Conservation (phyloP, 2,329 filamentous ascomycete genomes). For the Didymella glomerata region DNA sequence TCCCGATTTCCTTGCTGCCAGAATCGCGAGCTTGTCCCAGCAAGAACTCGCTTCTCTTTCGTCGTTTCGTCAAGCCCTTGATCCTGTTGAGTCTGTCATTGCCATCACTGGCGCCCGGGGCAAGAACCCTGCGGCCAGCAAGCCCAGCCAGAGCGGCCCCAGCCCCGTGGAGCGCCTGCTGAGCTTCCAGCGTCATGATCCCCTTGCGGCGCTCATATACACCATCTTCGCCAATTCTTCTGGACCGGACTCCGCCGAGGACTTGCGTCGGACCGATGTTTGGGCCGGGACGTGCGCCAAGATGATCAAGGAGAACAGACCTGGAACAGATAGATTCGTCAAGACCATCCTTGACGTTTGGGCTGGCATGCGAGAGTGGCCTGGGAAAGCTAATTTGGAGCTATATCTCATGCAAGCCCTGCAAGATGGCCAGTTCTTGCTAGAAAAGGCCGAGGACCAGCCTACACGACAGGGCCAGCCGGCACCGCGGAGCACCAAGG, state of each 20-base stretch:
- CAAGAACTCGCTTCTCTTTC: conserved; percentile 80
- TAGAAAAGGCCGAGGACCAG: conserved; percentile 85
- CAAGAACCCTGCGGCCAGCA: conserved; percentile 59
- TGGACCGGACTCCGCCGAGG: conserved; percentile 81
- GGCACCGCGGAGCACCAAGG: conserved; percentile 76
- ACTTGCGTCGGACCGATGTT: conserved; percentile 78
- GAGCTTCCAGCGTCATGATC: conserved; percentile 88
- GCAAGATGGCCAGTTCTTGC: conserved; percentile 88
- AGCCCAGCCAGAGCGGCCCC: conserved; percentile 60
- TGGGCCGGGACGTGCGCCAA: conserved; percentile 90
- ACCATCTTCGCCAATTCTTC: conserved; percentile 89
- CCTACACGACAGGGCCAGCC: conserved; percentile 72
- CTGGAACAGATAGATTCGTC: conserved; percentile 80
- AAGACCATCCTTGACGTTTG: conserved; percentile 87
- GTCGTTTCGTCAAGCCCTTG: conserved; percentile 78
- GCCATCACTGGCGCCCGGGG: conserved; percentile 66
- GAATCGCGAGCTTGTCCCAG: conserved; percentile 77
- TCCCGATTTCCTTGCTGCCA: conserved; percentile 84
- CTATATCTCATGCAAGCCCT: conserved; percentile 95
- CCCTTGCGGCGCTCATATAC: conserved; percentile 83
- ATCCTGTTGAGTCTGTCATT: conserved; percentile 84
- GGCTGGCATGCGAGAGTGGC: conserved; percentile 87
- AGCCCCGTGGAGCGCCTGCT: conserved; percentile 82
- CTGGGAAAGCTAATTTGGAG: conserved; percentile 87
- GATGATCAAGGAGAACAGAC: conserved; percentile 79